A percentile compares a stretch with the other conserved stretches of the same genome.
These are phyloP conservation scores for Triticum monococcum DNA, from an alignment of 176 grass and related monocot genomes.

Conservation along the genomic window DNA sequence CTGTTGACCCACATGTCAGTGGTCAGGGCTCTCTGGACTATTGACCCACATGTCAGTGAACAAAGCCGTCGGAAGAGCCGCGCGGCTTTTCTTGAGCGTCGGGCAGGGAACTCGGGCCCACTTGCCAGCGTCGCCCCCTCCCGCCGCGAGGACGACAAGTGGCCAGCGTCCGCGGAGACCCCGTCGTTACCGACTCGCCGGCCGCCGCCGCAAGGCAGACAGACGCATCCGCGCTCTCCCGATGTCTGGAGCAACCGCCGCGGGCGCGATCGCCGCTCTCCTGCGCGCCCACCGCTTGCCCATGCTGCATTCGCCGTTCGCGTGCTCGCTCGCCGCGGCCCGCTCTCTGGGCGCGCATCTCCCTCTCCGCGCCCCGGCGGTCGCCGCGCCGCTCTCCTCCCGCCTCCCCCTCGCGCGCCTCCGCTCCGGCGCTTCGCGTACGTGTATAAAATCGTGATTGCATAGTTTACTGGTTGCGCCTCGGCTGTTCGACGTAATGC, in stretches of 20 bases:
- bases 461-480: neutral
- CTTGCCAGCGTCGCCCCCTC: neutral
- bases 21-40: too few species aligned
- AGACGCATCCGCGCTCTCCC: neutral
- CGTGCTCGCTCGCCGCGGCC: neutral
- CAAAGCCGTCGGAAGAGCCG: neutral
- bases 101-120: neutral
- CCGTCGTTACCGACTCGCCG: neutral
- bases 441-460: neutral
- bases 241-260: slow-evolving; percentile 24
- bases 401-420: neutral
- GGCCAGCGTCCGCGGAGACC: neutral
- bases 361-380: neutral
- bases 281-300: neutral
- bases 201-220: neutral
- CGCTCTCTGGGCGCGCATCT: neutral
- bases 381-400: neutral
- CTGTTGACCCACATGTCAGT: neutral
- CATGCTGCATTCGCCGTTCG: neutral
- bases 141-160: neutral
- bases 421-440: neutral
- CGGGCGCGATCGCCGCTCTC: slow-evolving; percentile 27
- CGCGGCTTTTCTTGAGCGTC: neutral
- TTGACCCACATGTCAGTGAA: neutral
- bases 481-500: slow-evolving; percentile 40